phyloP scores from a whole-genome alignment of 2,329 filamentous ascomycete genomes.

The Aspergillus alliaceus region DNA sequence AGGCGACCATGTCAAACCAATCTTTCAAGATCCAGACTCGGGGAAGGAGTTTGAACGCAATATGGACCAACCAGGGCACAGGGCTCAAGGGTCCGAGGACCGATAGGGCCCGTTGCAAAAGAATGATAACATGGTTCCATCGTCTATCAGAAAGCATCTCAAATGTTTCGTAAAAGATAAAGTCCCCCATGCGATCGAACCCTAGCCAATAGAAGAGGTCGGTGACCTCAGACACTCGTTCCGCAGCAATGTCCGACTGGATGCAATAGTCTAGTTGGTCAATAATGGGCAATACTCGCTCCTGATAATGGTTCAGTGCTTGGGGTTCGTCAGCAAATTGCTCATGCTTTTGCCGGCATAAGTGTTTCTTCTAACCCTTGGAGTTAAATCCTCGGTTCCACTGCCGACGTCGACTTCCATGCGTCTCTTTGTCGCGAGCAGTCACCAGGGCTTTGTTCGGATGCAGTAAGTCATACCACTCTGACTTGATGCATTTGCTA shows the following conservation, averaged over 20 bases:
- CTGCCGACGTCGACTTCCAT: too few species aligned
- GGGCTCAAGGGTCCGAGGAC: constrained; percentile 32
- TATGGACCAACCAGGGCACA: constrained; percentile 19
- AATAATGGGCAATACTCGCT: too few species aligned
- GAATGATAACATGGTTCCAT: constrained; percentile 29
- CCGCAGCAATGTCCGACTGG: too few species aligned
- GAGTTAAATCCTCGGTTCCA: too few species aligned
- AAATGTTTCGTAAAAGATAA: constrained; percentile 33
- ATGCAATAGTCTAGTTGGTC: too few species aligned
- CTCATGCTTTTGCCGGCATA: too few species aligned
- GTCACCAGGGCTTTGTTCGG: too few species aligned
- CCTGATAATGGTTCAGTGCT: too few species aligned
- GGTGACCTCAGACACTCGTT: too few species aligned
- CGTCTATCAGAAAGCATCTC: constrained; percentile 27
- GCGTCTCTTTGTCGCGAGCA: too few species aligned
- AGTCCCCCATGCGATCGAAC: constrained; percentile 35
- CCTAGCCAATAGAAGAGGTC: constrained; percentile 34
- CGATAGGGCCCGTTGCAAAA: constrained; percentile 24
- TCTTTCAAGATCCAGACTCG: constrained; percentile 11
- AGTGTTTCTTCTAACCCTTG: too few species aligned
- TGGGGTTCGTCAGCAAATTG: too few species aligned
- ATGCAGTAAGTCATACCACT: constrained; percentile 22
- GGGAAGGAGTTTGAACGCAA: constrained; percentile 13
- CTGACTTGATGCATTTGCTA: constrained; percentile 12
- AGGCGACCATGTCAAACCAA: constrained; percentile 19